Evolutionary conservation across 1,284 basidiomycete genomes (phyloP), one percentile per base, ranked within the genome.

Genomic region (Cutaneotrichosporon sp.): DNA sequence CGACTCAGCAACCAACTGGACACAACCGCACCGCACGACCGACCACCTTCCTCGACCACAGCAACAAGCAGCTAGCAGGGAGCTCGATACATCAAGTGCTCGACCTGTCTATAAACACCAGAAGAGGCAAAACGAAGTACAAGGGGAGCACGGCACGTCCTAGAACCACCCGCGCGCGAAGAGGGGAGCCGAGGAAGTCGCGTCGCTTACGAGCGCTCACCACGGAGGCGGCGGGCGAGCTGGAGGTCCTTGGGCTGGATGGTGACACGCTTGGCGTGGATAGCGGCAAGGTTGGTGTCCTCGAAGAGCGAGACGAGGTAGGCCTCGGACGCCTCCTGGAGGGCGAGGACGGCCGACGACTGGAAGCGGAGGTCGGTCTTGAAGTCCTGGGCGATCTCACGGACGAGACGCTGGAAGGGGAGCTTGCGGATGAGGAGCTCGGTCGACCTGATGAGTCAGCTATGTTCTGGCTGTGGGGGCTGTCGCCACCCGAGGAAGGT

Each of bases 291-390:
- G 85, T 92, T 92, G 75, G 91, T 91, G 83, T 91, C 89, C 76
- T 89, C 87, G 56, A 75, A 74, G 71, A 92, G 83, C 24, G 89
- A 90, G 80, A 94, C 91, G 70, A 93, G 89, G 85, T 95, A 94
- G 25, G 91, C 91, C 83, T 95, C 91, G 56, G 90, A 85, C 33
- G 91, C 90, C 82, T 94, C 91, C 81, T 94, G 91, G 58, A 95
- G 85, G 53, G 90, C 92, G 83, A 90, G 88, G 69, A 95, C 89
- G 64, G 92, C 92, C 24, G 90, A 92, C 33, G 91, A 92, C 83
- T 94, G 91, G 89, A 95, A 94, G 69, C 92, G 89, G 67, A 95
- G 85, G 80, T 94, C 91, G 70, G 88, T 90, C 87, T 94, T 84
- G 81, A 85, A 85, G 80, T 85, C 84, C 80, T 85, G 84, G 49